These are phyloP conservation scores for Aspergillus luchuensis DNA, from an alignment of 2,329 filamentous ascomycete genomes.

Conservation along the genomic window DNA sequence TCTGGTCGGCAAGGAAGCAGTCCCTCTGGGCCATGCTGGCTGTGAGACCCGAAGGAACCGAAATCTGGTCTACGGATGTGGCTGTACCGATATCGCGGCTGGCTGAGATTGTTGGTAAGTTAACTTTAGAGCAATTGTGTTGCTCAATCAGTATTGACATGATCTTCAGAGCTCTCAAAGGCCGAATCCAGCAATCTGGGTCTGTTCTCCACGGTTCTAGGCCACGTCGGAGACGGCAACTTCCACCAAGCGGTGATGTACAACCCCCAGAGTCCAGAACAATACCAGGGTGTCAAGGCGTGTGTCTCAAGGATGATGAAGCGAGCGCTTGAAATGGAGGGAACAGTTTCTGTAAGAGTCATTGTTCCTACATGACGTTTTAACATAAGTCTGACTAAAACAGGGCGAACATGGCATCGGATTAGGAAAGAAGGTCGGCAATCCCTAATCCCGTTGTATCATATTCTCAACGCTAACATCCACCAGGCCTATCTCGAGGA, in stretches of 20 bases:
- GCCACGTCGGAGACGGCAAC: slow-evolving; percentile 88
- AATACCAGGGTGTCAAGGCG: slow-evolving; percentile 71
- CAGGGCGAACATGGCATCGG: slow-evolving; percentile 78
- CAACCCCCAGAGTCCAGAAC: slow-evolving; percentile 65
- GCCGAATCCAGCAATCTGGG: slow-evolving; percentile 82
- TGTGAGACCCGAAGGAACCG: slow-evolving; percentile 52
- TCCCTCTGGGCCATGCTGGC: slow-evolving; percentile 60
- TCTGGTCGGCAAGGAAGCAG: slow-evolving; percentile 61
- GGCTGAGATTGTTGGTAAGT: slow-evolving; percentile 58
- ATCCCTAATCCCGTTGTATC: too few species aligned
- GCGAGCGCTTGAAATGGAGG: slow-evolving; percentile 83
- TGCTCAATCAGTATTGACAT: background rate
- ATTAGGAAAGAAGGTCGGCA: slow-evolving; percentile 70
- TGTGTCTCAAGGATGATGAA: slow-evolving; percentile 85
- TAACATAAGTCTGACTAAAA: background rate
- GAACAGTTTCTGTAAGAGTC: slow-evolving; percentile 67
- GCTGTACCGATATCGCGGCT: slow-evolving; percentile 59
- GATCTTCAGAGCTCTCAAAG: slow-evolving; percentile 70
- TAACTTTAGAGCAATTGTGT: too few species aligned
- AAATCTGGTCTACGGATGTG: slow-evolving; percentile 63
- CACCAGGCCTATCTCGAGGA: background rate
- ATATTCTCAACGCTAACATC: background rate
- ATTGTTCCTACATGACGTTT: background rate
- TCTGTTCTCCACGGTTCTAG: slow-evolving; percentile 79
- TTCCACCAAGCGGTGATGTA: slow-evolving; percentile 92